Percentiles rank a stretch among this genome's conserved stretches.
Evolutionary conservation across 1,284 basidiomycete genomes (phyloP).

Genomic region (Ceratobasidium sp.): DNA sequence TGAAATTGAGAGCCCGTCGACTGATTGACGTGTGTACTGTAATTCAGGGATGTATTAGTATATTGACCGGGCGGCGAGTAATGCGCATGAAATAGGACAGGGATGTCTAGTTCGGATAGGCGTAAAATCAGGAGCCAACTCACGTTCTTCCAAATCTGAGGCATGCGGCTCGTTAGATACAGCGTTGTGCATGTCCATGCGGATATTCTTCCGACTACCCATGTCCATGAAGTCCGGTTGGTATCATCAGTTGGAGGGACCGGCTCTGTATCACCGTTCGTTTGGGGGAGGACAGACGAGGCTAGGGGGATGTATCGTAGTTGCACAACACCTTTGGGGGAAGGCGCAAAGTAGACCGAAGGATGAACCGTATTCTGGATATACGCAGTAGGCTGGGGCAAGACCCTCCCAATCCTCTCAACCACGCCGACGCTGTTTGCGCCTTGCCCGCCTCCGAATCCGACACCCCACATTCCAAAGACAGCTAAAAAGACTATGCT

Average conservation of each 20-base stretch:
- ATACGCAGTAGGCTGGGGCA: conserved; percentile 4
- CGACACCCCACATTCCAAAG: conserved; percentile 75
- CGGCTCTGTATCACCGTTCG: neutral
- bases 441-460: conserved; percentile 49
- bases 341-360: conserved; percentile 9
- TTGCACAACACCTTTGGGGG: neutral
- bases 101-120: too few species aligned
- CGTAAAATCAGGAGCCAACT: conserved; percentile 54
- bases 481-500: conserved; percentile 77
- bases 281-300: neutral
- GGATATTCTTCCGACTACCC: conserved; percentile 83
- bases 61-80: neutral
- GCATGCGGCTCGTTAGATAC: conserved; percentile 89
- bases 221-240: conserved; percentile 49
- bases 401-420: conserved; percentile 46
- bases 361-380: conserved; percentile 18
- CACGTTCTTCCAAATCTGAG: conserved; percentile 98
- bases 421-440: conserved; percentile 43
- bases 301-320: conserved; percentile 9
- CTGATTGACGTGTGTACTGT: conserved; percentile 86
- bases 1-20: conserved; percentile 87
- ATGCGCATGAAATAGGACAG: too few species aligned
- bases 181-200: conserved; percentile 93
- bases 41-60: neutral
- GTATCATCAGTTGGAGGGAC: conserved; percentile 26